These are phyloP conservation scores for Aureobasidium sp. DNA, from an alignment of 2,329 filamentous ascomycete genomes.

Conservation along the genomic window DNA sequence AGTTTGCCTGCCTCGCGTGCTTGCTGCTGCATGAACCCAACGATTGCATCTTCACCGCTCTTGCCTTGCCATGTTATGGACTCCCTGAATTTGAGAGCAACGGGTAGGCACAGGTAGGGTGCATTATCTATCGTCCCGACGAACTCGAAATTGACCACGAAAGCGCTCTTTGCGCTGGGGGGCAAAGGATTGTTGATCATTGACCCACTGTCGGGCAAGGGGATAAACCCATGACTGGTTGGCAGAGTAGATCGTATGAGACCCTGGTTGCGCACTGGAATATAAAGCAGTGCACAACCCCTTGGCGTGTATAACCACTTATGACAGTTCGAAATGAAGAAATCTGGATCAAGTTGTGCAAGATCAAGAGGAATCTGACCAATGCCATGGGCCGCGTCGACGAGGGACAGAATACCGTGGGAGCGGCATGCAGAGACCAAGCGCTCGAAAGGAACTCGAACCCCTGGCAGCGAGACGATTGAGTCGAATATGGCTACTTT, in stretches of 20 bases:
- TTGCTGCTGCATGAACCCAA: constrained; percentile 53
- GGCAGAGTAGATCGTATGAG: constrained; percentile 67
- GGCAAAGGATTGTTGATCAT: constrained; percentile 31
- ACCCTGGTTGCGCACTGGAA: constrained; percentile 65
- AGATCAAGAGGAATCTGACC: constrained; percentile 71
- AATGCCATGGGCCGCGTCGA: constrained; percentile 80
- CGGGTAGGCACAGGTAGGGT: constrained; percentile 62
- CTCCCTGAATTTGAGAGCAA: constrained; percentile 61
- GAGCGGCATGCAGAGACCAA: constrained; percentile 57
- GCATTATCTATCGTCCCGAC: constrained; percentile 48
- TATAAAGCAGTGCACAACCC: constrained; percentile 72
- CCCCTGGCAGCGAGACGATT: constrained; percentile 68
- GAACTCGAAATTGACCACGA: constrained; percentile 24
- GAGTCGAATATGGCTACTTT: constrained; percentile 69
- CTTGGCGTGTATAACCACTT: constrained; percentile 84
- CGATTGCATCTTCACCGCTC: constrained; percentile 60
- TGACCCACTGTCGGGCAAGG: constrained; percentile 25
- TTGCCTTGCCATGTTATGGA: constrained; percentile 28
- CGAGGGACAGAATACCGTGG: constrained; percentile 58
- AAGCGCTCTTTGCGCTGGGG: constrained; percentile 45
- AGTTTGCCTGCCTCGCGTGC: constrained; percentile 54
- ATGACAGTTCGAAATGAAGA: constrained; percentile 79
- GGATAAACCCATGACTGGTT: constrained; percentile 69
- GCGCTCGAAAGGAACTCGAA: constrained; percentile 68
- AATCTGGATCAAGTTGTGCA: constrained; percentile 61